These are phyloP conservation scores for Elymus sibiricus DNA, from an alignment of 176 grass and related monocot species.

Conservation along the genomic window DNA sequence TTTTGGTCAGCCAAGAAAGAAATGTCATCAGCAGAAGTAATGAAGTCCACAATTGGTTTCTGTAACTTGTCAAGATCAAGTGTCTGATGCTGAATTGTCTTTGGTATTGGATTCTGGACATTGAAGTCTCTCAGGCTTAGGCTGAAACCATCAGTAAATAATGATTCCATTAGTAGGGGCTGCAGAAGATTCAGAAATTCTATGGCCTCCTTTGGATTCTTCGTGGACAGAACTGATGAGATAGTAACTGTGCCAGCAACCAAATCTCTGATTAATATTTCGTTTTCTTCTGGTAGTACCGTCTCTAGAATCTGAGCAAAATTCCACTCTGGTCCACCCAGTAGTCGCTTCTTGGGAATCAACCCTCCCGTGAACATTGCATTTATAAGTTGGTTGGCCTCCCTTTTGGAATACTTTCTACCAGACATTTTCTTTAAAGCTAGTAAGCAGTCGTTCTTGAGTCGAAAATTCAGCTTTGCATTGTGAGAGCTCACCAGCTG, in stretches of 20 bases:
- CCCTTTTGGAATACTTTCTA: slow-evolving; percentile 24
- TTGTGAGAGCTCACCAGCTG: slow-evolving; percentile 60
- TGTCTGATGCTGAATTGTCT: slow-evolving; percentile 15
- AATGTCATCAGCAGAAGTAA: slow-evolving; percentile 32
- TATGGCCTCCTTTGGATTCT: slow-evolving; percentile 38
- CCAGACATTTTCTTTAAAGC: slow-evolving; percentile 45
- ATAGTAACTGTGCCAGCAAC: slow-evolving; percentile 31
- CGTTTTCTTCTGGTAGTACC: slow-evolving; percentile 9
- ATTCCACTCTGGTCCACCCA: slow-evolving; percentile 28
- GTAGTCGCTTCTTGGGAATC: slow-evolving; percentile 32
- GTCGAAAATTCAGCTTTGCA: slow-evolving; percentile 56
- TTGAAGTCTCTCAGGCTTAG: slow-evolving; percentile 48
- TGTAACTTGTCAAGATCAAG: slow-evolving; percentile 30
- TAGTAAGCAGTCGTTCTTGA: slow-evolving; percentile 56
- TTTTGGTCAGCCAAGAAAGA: slow-evolving; percentile 45
- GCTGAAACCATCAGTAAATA: slow-evolving; percentile 61
- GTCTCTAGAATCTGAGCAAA: slow-evolving; percentile 39
- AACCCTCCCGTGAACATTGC: slow-evolving; percentile 44
- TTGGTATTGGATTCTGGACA: slow-evolving; percentile 15
- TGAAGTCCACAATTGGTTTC: slow-evolving; percentile 31
- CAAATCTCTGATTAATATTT: slow-evolving; percentile 24
- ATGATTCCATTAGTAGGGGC: slow-evolving; percentile 60
- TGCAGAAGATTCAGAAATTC: slow-evolving; percentile 58
- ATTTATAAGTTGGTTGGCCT: slow-evolving; percentile 42
- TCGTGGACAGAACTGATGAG: slow-evolving; percentile 24